These are phyloP conservation scores for Chenopodium berlandieri DNA, from an alignment of 148 eudicot species.

Conservation along the genomic window DNA sequence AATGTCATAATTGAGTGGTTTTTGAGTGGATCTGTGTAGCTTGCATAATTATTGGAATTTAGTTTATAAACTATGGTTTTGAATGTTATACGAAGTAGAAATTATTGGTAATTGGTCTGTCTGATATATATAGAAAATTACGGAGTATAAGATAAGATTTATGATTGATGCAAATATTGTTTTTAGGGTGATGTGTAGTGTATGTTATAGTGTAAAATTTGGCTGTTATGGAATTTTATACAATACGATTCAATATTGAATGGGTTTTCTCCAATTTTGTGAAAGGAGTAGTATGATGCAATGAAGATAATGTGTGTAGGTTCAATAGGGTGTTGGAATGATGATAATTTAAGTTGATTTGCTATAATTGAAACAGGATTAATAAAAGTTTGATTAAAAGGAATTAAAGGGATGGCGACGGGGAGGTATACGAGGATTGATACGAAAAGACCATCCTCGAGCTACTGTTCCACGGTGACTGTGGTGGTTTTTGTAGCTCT, in stretches of 20 bases:
- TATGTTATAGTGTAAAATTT: no score
- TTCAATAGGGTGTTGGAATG: not conserved
- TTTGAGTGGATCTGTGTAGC: not conserved
- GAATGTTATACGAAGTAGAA: not conserved
- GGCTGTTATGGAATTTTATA: no score
- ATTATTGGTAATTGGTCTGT: no score
- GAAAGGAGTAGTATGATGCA: not conserved
- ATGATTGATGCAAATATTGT: not conserved
- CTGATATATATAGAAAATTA: no score
- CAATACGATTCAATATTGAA: not conserved
- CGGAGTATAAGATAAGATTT: not conserved
- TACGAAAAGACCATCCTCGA: slow-evolving; percentile 59
- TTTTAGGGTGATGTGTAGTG: not conserved
- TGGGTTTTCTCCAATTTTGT: not conserved
- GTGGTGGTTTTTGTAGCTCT: slow-evolving; percentile 66
- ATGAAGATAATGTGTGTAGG: not conserved
- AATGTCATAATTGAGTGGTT: slow-evolving; percentile 9
- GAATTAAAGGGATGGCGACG: slow-evolving; percentile 44
- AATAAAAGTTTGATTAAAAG: slow-evolving; percentile 11
- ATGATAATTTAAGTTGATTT: not conserved
- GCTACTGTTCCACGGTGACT: slow-evolving; percentile 60
- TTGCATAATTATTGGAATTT: not conserved
- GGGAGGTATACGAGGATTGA: slow-evolving; percentile 70
- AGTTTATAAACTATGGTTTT: no score
- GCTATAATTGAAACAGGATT: slow-evolving; percentile 33